Percentiles rank a stretch among this genome's conserved stretches.
phyloP scores from a whole-genome alignment of 164 flowering plant genomes.

The Litsea cubeba region DNA sequence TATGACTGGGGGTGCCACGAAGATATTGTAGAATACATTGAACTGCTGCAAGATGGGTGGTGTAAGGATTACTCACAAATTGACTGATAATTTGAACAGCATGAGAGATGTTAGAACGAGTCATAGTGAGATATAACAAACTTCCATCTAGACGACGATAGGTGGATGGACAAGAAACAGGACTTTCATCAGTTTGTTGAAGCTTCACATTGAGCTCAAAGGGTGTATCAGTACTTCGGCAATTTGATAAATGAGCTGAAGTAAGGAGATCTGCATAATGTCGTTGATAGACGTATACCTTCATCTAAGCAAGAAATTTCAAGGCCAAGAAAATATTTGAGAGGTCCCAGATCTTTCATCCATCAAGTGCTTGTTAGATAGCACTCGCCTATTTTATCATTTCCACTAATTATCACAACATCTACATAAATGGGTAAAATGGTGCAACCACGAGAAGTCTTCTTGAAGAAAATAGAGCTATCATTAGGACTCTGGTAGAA shows the following conservation, averaged over 20 bases:
- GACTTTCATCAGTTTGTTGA: background rate
- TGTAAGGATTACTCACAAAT: background rate
- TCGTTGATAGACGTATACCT: background rate
- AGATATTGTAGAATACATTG: background rate
- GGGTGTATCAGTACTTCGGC: background rate
- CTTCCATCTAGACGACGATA: background rate
- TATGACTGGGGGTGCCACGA: no score
- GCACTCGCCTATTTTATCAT: background rate
- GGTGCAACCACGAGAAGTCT: background rate
- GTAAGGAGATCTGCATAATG: background rate
- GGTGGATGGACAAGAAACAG: background rate
- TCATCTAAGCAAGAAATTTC: background rate
- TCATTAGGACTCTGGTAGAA: background rate
- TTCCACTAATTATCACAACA: background rate
- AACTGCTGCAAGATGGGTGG: background rate
- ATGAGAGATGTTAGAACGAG: background rate
- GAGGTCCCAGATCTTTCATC: background rate
- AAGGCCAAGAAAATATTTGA: background rate
- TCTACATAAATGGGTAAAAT: background rate
- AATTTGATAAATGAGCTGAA: background rate
- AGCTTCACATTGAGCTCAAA: constrained; percentile 1
- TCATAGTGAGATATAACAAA: background rate
- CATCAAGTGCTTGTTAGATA: background rate
- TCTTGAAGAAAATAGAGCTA: background rate
- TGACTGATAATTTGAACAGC: background rate